A percentile compares a stretch with the other conserved stretches of the same genome.
Conservation (phyloP, 495 filamentous ascomycete genomes). For the Pseudoneurospora amorphoporcata region DNA sequence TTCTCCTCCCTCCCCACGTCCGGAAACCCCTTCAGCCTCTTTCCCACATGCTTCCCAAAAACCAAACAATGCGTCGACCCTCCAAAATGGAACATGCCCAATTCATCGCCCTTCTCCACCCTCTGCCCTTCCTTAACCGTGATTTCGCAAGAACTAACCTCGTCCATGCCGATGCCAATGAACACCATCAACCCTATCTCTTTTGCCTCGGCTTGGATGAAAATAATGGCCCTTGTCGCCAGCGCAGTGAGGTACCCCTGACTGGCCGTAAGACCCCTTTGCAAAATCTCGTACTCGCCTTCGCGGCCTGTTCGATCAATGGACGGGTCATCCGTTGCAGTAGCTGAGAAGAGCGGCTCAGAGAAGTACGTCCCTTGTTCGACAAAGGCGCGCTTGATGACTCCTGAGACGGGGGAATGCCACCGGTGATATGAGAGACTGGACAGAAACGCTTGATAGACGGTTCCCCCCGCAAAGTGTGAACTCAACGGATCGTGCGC, state of each 20-base stretch:
- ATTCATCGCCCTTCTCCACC: constrained; percentile 53
- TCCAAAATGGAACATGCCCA: constrained; percentile 69
- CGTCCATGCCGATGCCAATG: constrained; percentile 59
- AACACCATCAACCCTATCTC: constrained; percentile 57
- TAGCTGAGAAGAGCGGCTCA: constrained; percentile 39
- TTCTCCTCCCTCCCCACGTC: constrained; percentile 38
- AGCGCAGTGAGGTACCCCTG: constrained; percentile 52
- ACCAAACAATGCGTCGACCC: constrained; percentile 55
- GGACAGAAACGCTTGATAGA: constrained; percentile 60
- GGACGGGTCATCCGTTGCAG: background rate
- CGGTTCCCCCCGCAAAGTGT: constrained; percentile 48
- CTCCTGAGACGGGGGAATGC: constrained; percentile 55
- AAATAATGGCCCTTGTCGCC: constrained; percentile 52
- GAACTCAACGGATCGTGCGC: constrained; percentile 36
- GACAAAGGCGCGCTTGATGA: constrained; percentile 43
- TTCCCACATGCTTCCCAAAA: constrained; percentile 35
- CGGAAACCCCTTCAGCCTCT: constrained; percentile 36
- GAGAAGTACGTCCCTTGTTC: constrained; percentile 59
- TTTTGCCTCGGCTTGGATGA: constrained; percentile 57
- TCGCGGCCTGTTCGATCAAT: constrained; percentile 24
- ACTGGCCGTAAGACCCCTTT: constrained; percentile 24
- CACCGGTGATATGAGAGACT: constrained; percentile 60
- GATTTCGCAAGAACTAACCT: constrained; percentile 60
- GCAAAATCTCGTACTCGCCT: constrained; percentile 25
- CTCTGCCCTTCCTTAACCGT: constrained; percentile 50